These are phyloP conservation scores for Malus asiatica DNA, from an alignment of 306 rosid genomes.

Conservation along the genomic window DNA sequence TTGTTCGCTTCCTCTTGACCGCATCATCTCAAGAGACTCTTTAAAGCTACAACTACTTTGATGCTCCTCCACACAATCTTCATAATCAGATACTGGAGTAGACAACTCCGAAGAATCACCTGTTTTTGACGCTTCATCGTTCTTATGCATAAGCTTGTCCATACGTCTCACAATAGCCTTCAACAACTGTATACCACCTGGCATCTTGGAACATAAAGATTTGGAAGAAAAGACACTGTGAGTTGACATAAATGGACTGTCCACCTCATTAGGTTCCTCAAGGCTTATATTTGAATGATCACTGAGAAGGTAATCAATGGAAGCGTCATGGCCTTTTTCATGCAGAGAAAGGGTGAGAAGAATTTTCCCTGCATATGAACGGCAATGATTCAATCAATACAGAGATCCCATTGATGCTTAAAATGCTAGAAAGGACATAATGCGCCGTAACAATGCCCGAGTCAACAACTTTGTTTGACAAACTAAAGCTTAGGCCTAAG, in stretches of 20 bases:
- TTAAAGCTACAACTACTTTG: constrained; percentile 45
- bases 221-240: constrained; percentile 10
- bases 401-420: not conserved
- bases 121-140: constrained; percentile 35
- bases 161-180: constrained; percentile 40
- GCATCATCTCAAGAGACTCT: constrained; percentile 56
- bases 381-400: constrained; percentile 4
- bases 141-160: constrained; percentile 56
- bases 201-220: constrained; percentile 26
- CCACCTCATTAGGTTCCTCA: constrained; percentile 29
- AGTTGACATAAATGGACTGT: constrained; percentile 19
- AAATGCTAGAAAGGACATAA: not conserved
- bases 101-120: constrained; percentile 45
- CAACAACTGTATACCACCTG: constrained; percentile 44
- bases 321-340: constrained; percentile 30
- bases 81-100: constrained; percentile 42
- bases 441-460: not conserved
- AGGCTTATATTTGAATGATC: constrained; percentile 19
- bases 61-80: constrained; percentile 35
- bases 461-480: not conserved
- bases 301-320: constrained; percentile 12
- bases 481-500: not conserved
- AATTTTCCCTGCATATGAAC: constrained; percentile 57
- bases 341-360: constrained; percentile 63
- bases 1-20: constrained; percentile 28